A percentile compares a stretch with the other conserved stretches of the same genome.
These are phyloP conservation scores for Tolypocladium guangdongense DNA, from an alignment of 2,329 filamentous ascomycete genomes.

Conservation along the genomic window DNA sequence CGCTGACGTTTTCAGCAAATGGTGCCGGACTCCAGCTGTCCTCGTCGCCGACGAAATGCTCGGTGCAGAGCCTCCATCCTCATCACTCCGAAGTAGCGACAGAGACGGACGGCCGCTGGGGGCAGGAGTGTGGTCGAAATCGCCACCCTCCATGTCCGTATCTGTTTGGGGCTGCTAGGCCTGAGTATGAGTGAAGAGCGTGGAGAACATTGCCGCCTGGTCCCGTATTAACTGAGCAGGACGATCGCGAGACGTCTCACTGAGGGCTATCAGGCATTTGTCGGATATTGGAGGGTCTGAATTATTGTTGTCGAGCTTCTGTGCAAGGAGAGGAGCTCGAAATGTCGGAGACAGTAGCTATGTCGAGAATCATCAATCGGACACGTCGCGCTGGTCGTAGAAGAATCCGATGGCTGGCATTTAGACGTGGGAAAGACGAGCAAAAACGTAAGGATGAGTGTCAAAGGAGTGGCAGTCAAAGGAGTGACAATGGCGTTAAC, in stretches of 20 bases:
- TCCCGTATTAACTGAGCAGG: neutral
- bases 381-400: neutral
- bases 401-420: neutral
- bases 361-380: neutral
- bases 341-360: too few species aligned
- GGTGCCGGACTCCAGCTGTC: slow-evolving; percentile 7
- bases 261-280: neutral
- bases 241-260: neutral
- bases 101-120: slow-evolving; percentile 19
- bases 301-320: neutral
- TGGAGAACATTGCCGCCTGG: slow-evolving; percentile 6
- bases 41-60: slow-evolving; percentile 3
- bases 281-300: neutral
- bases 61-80: neutral
- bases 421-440: too few species aligned
- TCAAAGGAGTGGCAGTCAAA: neutral
- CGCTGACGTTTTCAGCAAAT: slow-evolving; percentile 13
- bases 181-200: slow-evolving; percentile 11
- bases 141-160: slow-evolving; percentile 10
- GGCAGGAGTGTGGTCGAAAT: slow-evolving; percentile 22
- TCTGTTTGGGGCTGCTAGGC: slow-evolving; percentile 9
- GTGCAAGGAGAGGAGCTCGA: too few species aligned
- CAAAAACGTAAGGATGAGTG: neutral
- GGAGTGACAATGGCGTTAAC: neutral
- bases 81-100: slow-evolving; percentile 8